Evolutionary conservation across 129 eudicot species (phyloP).

Genomic region (Arctium minus): DNA sequence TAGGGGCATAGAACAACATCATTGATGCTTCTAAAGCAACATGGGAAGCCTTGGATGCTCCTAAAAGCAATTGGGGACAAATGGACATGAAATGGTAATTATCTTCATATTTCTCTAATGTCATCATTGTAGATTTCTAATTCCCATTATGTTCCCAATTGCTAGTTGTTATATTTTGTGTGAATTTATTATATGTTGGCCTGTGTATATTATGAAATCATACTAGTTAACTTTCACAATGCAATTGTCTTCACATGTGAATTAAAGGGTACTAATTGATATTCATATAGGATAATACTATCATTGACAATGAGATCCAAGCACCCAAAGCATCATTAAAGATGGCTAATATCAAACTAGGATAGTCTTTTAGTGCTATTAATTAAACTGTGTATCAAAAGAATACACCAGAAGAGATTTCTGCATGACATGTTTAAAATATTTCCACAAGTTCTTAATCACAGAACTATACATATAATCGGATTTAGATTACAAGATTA

Average conservation of each 20-base stretch:
- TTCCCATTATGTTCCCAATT: too few species aligned
- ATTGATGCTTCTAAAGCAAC: constrained; percentile 4
- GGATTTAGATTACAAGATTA: constrained; percentile 8
- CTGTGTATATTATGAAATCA: neutral
- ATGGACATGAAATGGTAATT: too few species aligned
- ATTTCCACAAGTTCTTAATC: neutral
- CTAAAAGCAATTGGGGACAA: neutral
- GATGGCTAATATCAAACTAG: neutral
- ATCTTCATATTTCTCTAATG: too few species aligned
- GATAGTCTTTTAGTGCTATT: neutral
- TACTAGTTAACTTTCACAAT: neutral
- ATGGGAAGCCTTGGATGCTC: neutral
- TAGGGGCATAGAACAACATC: constrained; percentile 1
- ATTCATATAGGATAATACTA: neutral
- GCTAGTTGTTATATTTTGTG: too few species aligned
- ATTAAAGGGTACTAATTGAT: neutral
- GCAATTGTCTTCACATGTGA: neutral
- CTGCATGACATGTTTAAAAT: neutral
- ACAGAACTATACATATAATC: constrained; percentile 29
- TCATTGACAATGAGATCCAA: neutral
- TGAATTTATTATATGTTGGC: too few species aligned
- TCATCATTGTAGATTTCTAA: too few species aligned
- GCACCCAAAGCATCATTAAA: neutral
- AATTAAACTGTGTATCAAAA: neutral
- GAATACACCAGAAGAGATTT: neutral